These are phyloP conservation scores for Solanum clarkiae DNA, from an alignment of 257 asterid species.

Conservation along the genomic window DNA sequence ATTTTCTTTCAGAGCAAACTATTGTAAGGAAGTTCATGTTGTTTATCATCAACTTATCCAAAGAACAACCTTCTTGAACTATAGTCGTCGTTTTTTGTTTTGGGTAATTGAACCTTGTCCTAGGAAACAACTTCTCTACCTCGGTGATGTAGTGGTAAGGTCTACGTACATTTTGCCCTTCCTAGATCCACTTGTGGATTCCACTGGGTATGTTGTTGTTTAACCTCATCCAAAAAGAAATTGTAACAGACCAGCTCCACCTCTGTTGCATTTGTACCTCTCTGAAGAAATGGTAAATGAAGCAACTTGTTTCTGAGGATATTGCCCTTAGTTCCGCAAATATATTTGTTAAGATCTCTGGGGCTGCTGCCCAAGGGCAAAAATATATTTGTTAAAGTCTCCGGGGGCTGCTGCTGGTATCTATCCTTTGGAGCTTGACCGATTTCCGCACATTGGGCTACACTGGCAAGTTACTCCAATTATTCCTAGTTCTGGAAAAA, in stretches of 20 bases:
- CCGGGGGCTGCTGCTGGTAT: conserved; percentile 27
- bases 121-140: no score
- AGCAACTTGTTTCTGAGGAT: conserved; percentile 44
- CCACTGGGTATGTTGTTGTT: no score
- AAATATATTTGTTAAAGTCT: conserved; percentile 37
- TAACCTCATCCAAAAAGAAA: not conserved
- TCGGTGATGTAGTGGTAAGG: no score
- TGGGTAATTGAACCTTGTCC: not conserved
- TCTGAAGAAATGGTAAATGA: conserved; percentile 55
- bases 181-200: no score
- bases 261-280: conserved; percentile 60
- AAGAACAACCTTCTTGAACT: not conserved
- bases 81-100: not conserved
- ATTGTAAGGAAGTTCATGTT: not conserved
- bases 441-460: conserved; percentile 51
- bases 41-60: not conserved
- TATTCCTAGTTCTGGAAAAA: not conserved
- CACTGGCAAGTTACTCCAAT: conserved; percentile 26
- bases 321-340: conserved; percentile 34
- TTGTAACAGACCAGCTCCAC: conserved; percentile 71
- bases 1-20: no score
- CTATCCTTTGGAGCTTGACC: conserved; percentile 36
- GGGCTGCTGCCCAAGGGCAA: conserved; percentile 23
- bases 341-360: no score
- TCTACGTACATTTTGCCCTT: no score